Percentiles rank a stretch among this genome's conserved stretches.
These are phyloP conservation scores for Colletotrichum sp. DNA, from an alignment of 2,329 filamentous ascomycete species.

Conservation along the genomic window DNA sequence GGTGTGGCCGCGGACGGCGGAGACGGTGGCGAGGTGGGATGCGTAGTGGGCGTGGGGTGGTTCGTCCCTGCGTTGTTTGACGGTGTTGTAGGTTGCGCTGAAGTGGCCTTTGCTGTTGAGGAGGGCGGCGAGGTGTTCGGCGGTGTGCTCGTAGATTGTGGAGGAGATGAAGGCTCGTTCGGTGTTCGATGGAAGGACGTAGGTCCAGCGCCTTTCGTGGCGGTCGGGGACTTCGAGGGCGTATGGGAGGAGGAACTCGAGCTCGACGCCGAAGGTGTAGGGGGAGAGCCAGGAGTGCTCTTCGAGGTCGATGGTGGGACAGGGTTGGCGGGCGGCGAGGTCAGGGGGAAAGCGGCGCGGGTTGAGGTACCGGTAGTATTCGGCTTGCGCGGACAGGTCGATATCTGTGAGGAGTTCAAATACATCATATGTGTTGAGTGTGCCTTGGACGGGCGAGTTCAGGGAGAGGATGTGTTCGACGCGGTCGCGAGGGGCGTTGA, in stretches of 20 bases:
- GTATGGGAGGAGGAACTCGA: slow-evolving; percentile 9
- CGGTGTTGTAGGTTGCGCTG: neutral
- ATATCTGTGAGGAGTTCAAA: neutral
- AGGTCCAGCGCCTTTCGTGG: slow-evolving; percentile 1
- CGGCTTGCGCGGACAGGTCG: neutral
- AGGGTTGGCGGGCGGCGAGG: neutral
- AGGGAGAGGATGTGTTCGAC: neutral
- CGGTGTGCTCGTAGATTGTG: neutral
- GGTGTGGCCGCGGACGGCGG: neutral
- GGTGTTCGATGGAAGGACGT: rapidly evolving
- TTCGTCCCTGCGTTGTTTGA: neutral
- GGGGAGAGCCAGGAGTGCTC: neutral
- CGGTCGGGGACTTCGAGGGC: neutral
- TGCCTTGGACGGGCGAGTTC: neutral
- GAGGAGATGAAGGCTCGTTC: neutral
- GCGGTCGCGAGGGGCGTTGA: neutral
- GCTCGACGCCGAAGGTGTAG: slow-evolving; percentile 14
- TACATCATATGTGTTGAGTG: neutral
- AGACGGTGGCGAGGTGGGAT: neutral
- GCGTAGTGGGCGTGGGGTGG: neutral
- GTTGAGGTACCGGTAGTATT: neutral
- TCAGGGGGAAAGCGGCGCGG: neutral
- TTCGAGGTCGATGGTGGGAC: neutral
- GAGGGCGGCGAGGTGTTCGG: neutral
- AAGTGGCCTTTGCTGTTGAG: neutral